Evolutionary conservation across 139 green algal species (phyloP).

Genomic region (Picochlorum sp.): DNA sequence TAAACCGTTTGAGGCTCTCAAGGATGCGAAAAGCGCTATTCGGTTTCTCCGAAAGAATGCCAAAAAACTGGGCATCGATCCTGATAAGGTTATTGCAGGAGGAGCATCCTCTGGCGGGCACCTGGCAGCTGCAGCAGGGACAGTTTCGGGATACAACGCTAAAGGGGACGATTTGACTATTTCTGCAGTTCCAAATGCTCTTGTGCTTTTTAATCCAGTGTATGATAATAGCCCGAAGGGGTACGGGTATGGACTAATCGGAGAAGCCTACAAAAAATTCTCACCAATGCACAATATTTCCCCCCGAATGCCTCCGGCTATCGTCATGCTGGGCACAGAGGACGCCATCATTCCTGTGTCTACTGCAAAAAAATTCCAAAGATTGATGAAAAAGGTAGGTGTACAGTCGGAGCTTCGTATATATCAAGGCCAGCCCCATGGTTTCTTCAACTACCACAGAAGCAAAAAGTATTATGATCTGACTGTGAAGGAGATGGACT

Average conservation of each 20-base stretch:
- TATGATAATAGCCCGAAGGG: background rate
- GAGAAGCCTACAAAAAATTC: background rate
- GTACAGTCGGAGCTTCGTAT: background rate
- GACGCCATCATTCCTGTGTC: background rate
- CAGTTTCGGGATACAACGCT: conserved; percentile 12
- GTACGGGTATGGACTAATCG: background rate
- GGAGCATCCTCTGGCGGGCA: background rate
- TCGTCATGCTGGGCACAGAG: background rate
- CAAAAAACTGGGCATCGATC: background rate
- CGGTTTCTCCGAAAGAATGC: background rate
- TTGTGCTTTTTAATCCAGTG: background rate
- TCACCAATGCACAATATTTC: background rate
- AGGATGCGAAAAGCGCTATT: background rate
- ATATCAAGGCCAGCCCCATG: background rate
- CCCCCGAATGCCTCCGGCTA: background rate
- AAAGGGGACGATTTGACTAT: conserved; percentile 2
- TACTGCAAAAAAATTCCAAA: background rate
- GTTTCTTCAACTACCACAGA: background rate
- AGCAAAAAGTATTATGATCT: background rate
- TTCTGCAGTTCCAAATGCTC: background rate
- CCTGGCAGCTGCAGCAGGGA: conserved; percentile 2
- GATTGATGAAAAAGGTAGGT: background rate
- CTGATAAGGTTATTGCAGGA: background rate
- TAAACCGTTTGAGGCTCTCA: background rate
- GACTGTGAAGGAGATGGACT: background rate